These are phyloP conservation scores for Hypericum perforatum DNA, from an alignment of 345 rosid genomes.

Conservation along the genomic window DNA sequence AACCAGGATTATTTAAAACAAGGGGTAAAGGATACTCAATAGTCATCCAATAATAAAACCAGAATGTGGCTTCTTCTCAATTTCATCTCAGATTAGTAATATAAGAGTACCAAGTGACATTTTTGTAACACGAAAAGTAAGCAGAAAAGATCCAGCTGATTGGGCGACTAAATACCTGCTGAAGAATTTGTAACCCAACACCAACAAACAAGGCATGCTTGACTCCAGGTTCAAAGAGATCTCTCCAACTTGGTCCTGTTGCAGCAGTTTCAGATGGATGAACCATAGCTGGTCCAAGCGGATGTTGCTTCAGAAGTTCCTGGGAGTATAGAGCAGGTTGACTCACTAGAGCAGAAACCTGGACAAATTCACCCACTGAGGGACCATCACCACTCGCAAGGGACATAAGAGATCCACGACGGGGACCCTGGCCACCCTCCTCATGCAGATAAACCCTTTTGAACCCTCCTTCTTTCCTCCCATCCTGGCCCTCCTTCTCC, in stretches of 20 bases:
- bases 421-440: constrained; percentile 54
- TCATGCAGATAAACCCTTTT: constrained; percentile 75
- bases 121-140: not conserved
- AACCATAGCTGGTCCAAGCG: constrained; percentile 81
- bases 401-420: constrained; percentile 64
- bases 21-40: no score
- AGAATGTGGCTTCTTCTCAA: no score
- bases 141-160: constrained; percentile 1
- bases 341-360: constrained; percentile 89
- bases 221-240: constrained; percentile 88
- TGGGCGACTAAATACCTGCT: constrained; percentile 51
- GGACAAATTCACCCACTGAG: constrained; percentile 47
- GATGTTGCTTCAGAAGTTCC: constrained; percentile 48
- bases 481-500: constrained; percentile 57
- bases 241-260: constrained; percentile 58
- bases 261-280: constrained; percentile 65
- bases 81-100: no score
- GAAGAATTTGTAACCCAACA: constrained; percentile 88
- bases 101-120: no score
- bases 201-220: constrained; percentile 87
- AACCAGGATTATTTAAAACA: no score
- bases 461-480: constrained; percentile 74
- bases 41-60: no score
- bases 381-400: constrained; percentile 45
- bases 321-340: constrained; percentile 71